These are phyloP conservation scores for Boletus fagicola DNA, from an alignment of 768 basidiomycete genomes.

Conservation along the genomic window DNA sequence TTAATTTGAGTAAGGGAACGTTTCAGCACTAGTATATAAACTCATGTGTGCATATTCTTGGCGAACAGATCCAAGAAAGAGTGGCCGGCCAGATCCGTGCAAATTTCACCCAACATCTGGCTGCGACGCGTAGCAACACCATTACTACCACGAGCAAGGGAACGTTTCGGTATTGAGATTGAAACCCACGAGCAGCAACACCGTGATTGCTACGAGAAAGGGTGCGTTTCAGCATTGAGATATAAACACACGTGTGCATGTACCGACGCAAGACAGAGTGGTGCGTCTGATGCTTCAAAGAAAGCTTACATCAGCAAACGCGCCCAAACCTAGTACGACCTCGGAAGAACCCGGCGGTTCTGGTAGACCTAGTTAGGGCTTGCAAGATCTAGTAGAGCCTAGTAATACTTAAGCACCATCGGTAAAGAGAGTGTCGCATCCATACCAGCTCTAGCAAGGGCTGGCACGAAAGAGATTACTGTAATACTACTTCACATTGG, in stretches of 20 bases:
- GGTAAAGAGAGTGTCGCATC: no score
- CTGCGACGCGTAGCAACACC: constrained; percentile 41
- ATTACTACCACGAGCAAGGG: constrained; percentile 31
- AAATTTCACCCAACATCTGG: neutral
- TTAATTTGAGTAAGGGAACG: neutral
- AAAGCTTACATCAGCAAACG: constrained; percentile 29
- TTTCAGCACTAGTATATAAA: neutral
- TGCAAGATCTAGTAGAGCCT: no score
- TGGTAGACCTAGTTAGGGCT: no score
- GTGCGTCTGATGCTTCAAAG: constrained; percentile 19
- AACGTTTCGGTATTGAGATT: neutral
- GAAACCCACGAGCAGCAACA: constrained; percentile 22
- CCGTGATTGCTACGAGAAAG: neutral
- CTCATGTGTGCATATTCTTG: neutral
- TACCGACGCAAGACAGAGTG: constrained; percentile 54
- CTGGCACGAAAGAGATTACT: no score
- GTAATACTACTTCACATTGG: no score
- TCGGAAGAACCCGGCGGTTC: no score
- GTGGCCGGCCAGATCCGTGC: neutral
- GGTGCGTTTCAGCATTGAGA: neutral
- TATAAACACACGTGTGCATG: constrained; percentile 12
- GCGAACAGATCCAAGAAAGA: neutral
- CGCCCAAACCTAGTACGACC: no score
- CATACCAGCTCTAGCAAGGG: no score
- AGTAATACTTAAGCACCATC: no score